Conservation (phyloP, 192 early-diverging fungal species). For the Podila clonocystis region DNA sequence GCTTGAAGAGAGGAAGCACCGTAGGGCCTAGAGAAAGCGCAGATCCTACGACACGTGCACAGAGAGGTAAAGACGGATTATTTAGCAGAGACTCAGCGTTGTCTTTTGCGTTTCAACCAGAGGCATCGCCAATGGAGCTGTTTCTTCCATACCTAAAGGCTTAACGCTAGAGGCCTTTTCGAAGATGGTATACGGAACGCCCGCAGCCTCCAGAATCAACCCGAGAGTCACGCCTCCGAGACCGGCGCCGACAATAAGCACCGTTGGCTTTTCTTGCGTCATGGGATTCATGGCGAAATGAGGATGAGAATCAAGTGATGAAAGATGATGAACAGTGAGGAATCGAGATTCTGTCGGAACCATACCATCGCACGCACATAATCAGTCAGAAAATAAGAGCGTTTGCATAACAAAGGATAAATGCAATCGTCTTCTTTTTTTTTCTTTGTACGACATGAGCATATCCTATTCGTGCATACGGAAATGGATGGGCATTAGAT, state of each 20-base stretch:
- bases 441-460: no score
- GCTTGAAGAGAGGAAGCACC: not conserved
- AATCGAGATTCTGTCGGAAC: no score
- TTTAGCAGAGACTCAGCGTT: not conserved
- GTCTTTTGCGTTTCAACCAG: no score
- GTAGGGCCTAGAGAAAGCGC: not conserved
- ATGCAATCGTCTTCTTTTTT: no score
- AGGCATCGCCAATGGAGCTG: no score
- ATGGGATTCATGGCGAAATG: not conserved
- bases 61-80: not conserved
- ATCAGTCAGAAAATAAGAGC: no score
- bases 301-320: not conserved
- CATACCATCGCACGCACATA: no score
- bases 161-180: not conserved
- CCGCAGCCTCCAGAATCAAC: not conserved
- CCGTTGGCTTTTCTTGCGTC: not conserved
- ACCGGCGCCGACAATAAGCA: slow-evolving; percentile 6
- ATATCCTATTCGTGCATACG: no score
- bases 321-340: not conserved
- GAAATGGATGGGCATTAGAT: no score
- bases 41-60: not conserved
- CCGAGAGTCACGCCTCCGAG: not conserved
- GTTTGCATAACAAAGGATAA: no score
- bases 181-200: not conserved
- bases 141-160: not conserved